Percentiles rank a stretch among this genome's conserved stretches.
Conservation (phyloP, 306 rosid genomes). For the Fragaria vesca region DNA sequence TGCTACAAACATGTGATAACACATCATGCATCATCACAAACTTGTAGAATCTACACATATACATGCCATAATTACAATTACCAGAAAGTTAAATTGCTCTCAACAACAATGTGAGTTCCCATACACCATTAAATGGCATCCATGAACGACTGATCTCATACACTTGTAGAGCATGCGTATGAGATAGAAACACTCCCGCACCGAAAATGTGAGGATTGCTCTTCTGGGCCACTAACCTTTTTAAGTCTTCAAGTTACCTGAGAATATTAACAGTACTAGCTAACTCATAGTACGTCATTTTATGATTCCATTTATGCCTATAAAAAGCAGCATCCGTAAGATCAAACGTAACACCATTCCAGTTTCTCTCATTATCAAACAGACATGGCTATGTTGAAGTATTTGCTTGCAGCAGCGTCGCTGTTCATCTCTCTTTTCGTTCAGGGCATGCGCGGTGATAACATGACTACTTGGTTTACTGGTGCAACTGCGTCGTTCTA, state of each 20-base stretch:
- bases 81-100: background rate
- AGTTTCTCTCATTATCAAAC: background rate
- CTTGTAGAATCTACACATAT: no score
- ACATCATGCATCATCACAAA: background rate
- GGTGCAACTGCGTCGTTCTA: constrained; percentile 73
- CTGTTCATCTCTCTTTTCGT: constrained; percentile 23
- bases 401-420: constrained; percentile 5
- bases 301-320: background rate
- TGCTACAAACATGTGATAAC: background rate
- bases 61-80: background rate
- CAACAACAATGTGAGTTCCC: background rate
- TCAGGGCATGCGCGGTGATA: constrained; percentile 9
- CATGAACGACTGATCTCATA: background rate
- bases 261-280: background rate
- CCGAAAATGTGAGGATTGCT: background rate
- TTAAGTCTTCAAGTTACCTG: background rate
- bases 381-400: constrained; percentile 26
- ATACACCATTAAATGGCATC: background rate
- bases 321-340: background rate
- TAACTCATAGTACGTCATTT: background rate
- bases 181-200: background rate
- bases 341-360: background rate
- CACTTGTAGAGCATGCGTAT: background rate
- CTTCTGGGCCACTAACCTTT: background rate
- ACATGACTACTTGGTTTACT: constrained; percentile 27